Evolutionary conservation across 345 rosid species (phyloP).

Genomic region (Melastoma malabathricum): DNA sequence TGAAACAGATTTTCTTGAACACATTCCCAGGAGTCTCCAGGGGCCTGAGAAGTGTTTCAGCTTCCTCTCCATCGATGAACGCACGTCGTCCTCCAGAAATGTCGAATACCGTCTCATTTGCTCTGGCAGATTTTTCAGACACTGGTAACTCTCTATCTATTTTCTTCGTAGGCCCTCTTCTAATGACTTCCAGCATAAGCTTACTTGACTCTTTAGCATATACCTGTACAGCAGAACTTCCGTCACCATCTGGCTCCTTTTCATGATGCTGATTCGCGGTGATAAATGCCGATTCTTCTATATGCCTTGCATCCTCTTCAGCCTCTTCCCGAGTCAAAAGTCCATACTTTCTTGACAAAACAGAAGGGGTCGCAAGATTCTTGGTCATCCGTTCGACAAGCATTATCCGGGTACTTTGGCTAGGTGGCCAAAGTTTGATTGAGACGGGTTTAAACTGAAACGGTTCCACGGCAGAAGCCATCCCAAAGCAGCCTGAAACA

Average conservation of each 20-base stretch:
- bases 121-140: conserved; percentile 12
- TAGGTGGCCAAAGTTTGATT: conserved; percentile 86
- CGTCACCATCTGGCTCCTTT: conserved; percentile 87
- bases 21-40: conserved; percentile 41
- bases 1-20: conserved; percentile 52
- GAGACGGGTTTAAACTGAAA: conserved; percentile 33
- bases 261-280: conserved; percentile 53
- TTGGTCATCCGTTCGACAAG: conserved; percentile 62
- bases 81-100: conserved; percentile 63
- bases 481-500: conserved; percentile 25
- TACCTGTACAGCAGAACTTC: conserved; percentile 74
- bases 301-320: conserved; percentile 52
- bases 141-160: conserved; percentile 17
- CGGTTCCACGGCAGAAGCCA: conserved; percentile 34
- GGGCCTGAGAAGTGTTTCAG: conserved; percentile 50
- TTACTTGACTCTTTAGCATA: conserved; percentile 89
- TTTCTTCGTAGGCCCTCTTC: conserved; percentile 46
- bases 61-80: conserved; percentile 68
- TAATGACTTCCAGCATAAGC: conserved; percentile 64
- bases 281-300: conserved; percentile 56
- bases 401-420: conserved; percentile 62
- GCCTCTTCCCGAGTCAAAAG: conserved; percentile 54
- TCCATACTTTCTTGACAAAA: conserved; percentile 75
- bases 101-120: conserved; percentile 37
- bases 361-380: conserved; percentile 61